These are phyloP conservation scores for Hypomyces perniciosus DNA, from an alignment of 2,329 filamentous ascomycete genomes.

Conservation along the genomic window DNA sequence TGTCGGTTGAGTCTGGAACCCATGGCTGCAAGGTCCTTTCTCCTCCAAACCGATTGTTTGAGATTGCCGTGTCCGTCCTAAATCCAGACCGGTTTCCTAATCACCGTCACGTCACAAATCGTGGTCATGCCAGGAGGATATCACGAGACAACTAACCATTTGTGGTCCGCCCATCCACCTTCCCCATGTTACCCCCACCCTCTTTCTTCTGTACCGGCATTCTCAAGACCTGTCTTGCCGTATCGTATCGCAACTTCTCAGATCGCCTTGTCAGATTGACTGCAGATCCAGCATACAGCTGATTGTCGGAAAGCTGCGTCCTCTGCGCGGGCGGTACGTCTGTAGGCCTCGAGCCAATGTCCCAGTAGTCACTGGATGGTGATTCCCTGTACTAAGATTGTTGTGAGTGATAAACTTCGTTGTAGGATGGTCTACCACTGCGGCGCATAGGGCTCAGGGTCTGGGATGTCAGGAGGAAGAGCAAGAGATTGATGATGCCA, in stretches of 20 bases:
- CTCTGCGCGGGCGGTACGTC: not conserved
- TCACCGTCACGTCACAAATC: conserved; percentile 5
- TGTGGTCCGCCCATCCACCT: conserved; percentile 25
- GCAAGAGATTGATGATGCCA: not conserved
- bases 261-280: conserved; percentile 18
- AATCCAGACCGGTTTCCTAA: conserved; percentile 64
- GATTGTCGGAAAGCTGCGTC: not conserved
- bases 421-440: not conserved
- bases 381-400: not conserved
- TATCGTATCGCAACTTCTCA: conserved; percentile 18
- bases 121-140: not conserved
- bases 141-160: conserved; percentile 28
- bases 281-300: conserved; percentile 21
- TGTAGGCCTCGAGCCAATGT: not conserved
- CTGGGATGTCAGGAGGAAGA: not conserved
- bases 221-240: conserved; percentile 19
- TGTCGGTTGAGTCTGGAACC: conserved; percentile 60
- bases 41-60: conserved; percentile 60
- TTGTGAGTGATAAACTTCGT: not conserved
- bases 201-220: conserved; percentile 38
- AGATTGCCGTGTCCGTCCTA: conserved; percentile 84
- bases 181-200: conserved; percentile 25
- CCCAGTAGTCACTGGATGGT: not conserved
- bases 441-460: not conserved
- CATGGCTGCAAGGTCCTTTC: conserved; percentile 78